Evolutionary conservation across 306 rosid species (phyloP).

Genomic region (Vigna radiata): DNA sequence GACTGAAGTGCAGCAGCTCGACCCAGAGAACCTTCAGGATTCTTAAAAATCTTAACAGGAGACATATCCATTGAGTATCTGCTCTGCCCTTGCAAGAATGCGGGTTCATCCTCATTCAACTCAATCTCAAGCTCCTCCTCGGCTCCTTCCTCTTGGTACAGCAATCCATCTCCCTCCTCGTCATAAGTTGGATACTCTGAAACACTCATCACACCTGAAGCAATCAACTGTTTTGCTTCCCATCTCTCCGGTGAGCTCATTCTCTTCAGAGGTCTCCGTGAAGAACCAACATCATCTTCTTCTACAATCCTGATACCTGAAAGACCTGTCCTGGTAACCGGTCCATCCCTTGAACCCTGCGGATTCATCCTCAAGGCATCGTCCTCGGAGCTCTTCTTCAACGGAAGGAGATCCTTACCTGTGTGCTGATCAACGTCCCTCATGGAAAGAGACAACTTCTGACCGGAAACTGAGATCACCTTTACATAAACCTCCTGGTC

Average conservation of each 20-base stretch:
- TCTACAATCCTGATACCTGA: conserved; percentile 88
- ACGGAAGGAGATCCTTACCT: conserved; percentile 80
- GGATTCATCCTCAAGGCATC: conserved; percentile 67
- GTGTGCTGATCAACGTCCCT: conserved; percentile 87
- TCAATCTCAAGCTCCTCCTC: conserved; percentile 95
- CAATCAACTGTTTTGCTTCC: conserved; percentile 90
- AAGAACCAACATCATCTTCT: conserved; percentile 58
- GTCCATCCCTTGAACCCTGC: conserved; percentile 68
- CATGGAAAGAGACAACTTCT: conserved; percentile 86
- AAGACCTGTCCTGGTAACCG: conserved; percentile 71
- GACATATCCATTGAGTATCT: conserved; percentile 87
- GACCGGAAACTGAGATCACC: conserved; percentile 78
- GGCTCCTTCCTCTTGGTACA: conserved; percentile 84
- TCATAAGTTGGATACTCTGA: conserved; percentile 80
- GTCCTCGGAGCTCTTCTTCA: conserved; percentile 67
- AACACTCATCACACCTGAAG: conserved; percentile 78
- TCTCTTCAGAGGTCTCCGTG: conserved; percentile 85
- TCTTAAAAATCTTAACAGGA: conserved; percentile 90
- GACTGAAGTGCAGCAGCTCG: conserved; percentile 95
- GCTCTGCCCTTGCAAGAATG: conserved; percentile 85
- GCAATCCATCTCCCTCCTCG: conserved; percentile 82
- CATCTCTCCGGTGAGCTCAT: conserved; percentile 96
- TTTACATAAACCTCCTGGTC: conserved; percentile 86
- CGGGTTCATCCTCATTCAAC: conserved; percentile 89
- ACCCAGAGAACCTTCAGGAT: conserved; percentile 88